Evolutionary conservation across 768 basidiomycete species (phyloP).

Genomic region (Favolaschia claudopus): DNA sequence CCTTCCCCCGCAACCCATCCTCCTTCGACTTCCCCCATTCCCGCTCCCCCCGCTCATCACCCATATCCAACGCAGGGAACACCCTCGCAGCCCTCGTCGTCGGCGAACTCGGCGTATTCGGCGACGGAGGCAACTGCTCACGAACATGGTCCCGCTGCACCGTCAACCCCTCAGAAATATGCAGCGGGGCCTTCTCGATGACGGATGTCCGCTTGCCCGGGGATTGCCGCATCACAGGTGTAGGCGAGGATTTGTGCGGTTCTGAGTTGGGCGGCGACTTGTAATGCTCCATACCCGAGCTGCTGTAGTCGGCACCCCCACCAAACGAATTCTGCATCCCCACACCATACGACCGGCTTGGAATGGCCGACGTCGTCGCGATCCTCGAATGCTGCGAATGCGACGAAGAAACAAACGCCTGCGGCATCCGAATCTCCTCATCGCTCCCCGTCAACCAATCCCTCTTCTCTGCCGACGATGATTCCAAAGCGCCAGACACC

Average conservation of each 20-base stretch:
- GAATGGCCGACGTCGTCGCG: slow-evolving; percentile 23
- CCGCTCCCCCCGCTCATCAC: slow-evolving; percentile 37
- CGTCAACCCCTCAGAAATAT: slow-evolving; percentile 46
- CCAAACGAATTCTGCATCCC: too few species aligned
- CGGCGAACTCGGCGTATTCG: slow-evolving; percentile 32
- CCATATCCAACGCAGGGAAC: slow-evolving; percentile 54
- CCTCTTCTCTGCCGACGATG: slow-evolving; percentile 35
- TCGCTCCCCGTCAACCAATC: slow-evolving; percentile 85
- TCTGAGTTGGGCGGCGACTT: slow-evolving; percentile 26
- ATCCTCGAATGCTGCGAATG: slow-evolving; percentile 10
- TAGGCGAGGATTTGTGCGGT: slow-evolving; percentile 38
- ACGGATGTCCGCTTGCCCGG: slow-evolving; percentile 78
- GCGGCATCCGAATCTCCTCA: slow-evolving; percentile 30
- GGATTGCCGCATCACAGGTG: slow-evolving; percentile 69
- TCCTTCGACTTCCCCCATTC: slow-evolving; percentile 28
- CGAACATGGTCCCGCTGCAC: slow-evolving; percentile 45
- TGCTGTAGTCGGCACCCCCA: too few species aligned
- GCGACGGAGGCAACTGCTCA: slow-evolving; percentile 14
- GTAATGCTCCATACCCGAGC: background rate
- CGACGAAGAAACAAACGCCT: slow-evolving; percentile 21
- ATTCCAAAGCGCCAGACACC: slow-evolving; percentile 12
- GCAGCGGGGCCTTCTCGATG: slow-evolving; percentile 56
- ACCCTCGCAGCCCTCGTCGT: slow-evolving; percentile 22
- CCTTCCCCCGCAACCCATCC: slow-evolving; percentile 26
- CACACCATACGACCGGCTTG: background rate